Evolutionary conservation across 1,284 basidiomycete genomes (phyloP).

Genomic region (Apiotrichum laibachii): DNA sequence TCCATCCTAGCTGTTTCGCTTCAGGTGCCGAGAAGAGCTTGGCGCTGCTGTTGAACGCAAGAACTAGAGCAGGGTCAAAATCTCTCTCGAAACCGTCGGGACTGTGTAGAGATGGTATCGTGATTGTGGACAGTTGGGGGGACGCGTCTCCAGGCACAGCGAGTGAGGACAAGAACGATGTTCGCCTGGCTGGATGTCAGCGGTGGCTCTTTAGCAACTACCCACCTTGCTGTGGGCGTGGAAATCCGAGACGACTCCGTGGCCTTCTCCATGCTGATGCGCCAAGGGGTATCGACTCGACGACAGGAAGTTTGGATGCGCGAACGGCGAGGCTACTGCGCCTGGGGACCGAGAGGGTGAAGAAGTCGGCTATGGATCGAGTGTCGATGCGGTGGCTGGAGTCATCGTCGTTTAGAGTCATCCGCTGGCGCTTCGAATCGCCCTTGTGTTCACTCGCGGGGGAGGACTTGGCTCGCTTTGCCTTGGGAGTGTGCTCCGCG

Average conservation of each 20-base stretch:
- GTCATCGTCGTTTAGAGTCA: neutral
- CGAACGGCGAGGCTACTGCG: neutral
- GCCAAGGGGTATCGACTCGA: neutral
- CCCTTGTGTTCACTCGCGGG: neutral
- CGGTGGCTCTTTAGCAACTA: neutral
- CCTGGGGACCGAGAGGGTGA: neutral
- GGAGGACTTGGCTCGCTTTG: neutral
- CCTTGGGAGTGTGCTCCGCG: neutral
- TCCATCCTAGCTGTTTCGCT: conserved; percentile 19
- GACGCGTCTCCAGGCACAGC: neutral
- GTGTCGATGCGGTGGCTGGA: neutral
- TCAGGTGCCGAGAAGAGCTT: conserved; percentile 26
- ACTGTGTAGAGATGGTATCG: conserved; percentile 37
- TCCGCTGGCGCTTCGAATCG: neutral
- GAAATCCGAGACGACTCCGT: neutral
- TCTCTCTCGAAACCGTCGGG: conserved; percentile 35
- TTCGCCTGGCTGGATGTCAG: neutral
- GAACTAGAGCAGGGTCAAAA: conserved; percentile 36
- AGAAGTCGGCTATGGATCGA: neutral
- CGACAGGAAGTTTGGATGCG: neutral
- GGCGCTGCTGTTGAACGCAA: conserved; percentile 37
- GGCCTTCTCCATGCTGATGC: neutral
- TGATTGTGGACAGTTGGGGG: conserved; percentile 26
- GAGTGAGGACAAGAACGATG: neutral
- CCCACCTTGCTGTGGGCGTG: neutral